Conservation (phyloP, 2,329 filamentous ascomycete species). For the Beauveria sp. region DNA sequence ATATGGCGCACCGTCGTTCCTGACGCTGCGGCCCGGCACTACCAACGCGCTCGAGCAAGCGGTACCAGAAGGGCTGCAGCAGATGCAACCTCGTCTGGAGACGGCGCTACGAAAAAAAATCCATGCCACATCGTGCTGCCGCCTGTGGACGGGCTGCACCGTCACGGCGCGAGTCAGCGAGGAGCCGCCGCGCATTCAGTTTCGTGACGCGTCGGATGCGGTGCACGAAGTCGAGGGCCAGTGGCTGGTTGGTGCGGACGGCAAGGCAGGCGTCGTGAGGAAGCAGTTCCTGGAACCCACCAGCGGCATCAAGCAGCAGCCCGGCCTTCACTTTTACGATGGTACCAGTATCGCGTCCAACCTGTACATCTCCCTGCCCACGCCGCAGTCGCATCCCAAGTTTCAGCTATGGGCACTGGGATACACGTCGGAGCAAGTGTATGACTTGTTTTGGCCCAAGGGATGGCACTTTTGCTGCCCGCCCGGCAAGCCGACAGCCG, state of each 20-base stretch:
- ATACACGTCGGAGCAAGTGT: constrained; percentile 37
- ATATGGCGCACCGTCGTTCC: not conserved
- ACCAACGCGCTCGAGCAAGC: not conserved
- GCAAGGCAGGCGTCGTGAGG: constrained; percentile 37
- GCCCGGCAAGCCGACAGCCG: constrained; percentile 32
- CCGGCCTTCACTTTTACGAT: constrained; percentile 25
- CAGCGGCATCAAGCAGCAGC: constrained; percentile 29
- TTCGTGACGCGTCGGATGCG: not conserved
- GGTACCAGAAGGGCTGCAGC: constrained; percentile 3
- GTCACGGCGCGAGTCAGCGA: constrained; percentile 15
- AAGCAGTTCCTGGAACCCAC: constrained; percentile 36
- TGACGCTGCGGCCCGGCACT: not conserved
- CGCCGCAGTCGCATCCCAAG: constrained; percentile 35
- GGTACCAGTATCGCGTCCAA: constrained; percentile 42
- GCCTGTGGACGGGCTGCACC: constrained; percentile 5
- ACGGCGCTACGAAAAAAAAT: constrained; percentile 8
- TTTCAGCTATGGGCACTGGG: constrained; percentile 41
- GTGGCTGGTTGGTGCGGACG: constrained; percentile 36
- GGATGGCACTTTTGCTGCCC: constrained; percentile 37
- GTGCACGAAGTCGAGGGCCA: constrained; percentile 4
- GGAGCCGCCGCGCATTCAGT: constrained; percentile 22
- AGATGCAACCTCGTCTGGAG: constrained; percentile 12
- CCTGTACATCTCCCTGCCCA: constrained; percentile 34
- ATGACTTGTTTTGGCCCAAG: constrained; percentile 38
- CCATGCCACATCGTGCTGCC: constrained; percentile 15